Base-by-base conservation (phyloP, 2,329 filamentous ascomycete species). In the Colletotrichum tamarilloi region DNA sequence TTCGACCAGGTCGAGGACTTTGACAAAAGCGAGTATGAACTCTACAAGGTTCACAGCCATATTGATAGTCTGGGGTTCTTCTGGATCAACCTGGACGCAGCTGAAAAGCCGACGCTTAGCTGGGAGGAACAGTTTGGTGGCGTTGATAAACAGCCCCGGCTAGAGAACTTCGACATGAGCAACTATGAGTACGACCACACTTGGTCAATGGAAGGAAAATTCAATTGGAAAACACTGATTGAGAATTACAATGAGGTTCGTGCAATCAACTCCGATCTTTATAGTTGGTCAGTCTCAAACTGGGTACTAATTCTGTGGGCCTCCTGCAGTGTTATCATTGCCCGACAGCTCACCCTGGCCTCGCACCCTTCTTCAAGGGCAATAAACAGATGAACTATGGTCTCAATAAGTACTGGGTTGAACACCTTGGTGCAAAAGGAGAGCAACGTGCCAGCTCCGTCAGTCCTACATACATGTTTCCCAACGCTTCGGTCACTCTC, bases 361-460 rank as follows among this genome's bases (percentile, higher is more conserved):
- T 42, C 38, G 38, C 38, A 42, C 38, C 46, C 73, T 76, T 65
- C 57, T 76, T 76, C n/a, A 75, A 70, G 35, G 75, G 76, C 46
- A 67, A 85, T 78, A 87, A 88, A 76, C 85, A 76, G 71, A 74
- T 74, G 19, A 22, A 87, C 75, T 85, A 87, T 78, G 87, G 85
- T 76, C 81, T 83, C 22, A 30, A 62, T 7, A 62, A 62, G 32
- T 46, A 46, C 16, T 62, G 59, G 59, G 35, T 62, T 62, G 59
- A 32, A 24, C 59, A 62, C 11, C 42, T 62, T 1, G 59, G 59
- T 6, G 59, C 59, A 5, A 62, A 62, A 19, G 59, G 59, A 62
- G 35, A 62, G 1, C 22, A 62, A 14, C 59, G 86, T 83, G 5
- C 59, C 22, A 38, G 59, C 16, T 62, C 59, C 24, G 79, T 82